Evolutionary conservation across 352 stramenopile species (phyloP).

Genomic region (Thraustotheca clavata): DNA sequence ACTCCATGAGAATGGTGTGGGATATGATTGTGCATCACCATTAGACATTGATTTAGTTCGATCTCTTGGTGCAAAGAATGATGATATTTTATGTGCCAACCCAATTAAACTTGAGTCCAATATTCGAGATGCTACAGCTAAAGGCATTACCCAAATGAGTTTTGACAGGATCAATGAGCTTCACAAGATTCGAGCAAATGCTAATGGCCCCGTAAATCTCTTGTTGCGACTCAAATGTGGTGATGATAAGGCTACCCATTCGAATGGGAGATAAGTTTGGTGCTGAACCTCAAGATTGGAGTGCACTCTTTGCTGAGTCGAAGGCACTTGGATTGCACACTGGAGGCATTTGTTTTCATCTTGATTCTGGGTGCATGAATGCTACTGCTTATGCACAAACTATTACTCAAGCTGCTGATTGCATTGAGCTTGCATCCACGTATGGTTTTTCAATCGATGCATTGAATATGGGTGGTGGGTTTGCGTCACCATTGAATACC

Average conservation of each 20-base stretch:
- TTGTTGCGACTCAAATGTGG: conserved; percentile 75
- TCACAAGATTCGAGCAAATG: conserved; percentile 53
- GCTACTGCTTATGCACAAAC: conserved; percentile 64
- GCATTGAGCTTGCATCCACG: conserved; percentile 59
- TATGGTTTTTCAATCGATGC: conserved; percentile 55
- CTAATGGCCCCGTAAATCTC: conserved; percentile 38
- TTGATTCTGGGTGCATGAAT: conserved; percentile 74
- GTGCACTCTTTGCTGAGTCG: conserved; percentile 45
- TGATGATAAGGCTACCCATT: conserved; percentile 72
- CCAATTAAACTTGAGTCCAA: conserved; percentile 78
- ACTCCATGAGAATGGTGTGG: conserved; percentile 37
- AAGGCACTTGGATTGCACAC: conserved; percentile 55
- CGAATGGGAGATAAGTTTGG: conserved; percentile 84
- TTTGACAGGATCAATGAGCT: conserved; percentile 86
- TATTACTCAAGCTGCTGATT: conserved; percentile 42
- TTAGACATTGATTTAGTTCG: conserved; percentile 68
- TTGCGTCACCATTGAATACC: conserved; percentile 46
- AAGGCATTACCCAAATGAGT: conserved; percentile 61
- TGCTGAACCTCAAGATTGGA: conserved; percentile 40
- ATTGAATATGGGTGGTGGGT: conserved; percentile 85
- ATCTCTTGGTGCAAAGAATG: conserved; percentile 32
- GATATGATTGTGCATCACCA: conserved; percentile 84
- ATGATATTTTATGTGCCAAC: conserved; percentile 86
- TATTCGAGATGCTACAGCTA: conserved; percentile 46
- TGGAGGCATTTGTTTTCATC: conserved; percentile 83